Base-by-base conservation (phyloP, 2,329 filamentous ascomycete species). In the Alternaria hordeiaustralica region DNA sequence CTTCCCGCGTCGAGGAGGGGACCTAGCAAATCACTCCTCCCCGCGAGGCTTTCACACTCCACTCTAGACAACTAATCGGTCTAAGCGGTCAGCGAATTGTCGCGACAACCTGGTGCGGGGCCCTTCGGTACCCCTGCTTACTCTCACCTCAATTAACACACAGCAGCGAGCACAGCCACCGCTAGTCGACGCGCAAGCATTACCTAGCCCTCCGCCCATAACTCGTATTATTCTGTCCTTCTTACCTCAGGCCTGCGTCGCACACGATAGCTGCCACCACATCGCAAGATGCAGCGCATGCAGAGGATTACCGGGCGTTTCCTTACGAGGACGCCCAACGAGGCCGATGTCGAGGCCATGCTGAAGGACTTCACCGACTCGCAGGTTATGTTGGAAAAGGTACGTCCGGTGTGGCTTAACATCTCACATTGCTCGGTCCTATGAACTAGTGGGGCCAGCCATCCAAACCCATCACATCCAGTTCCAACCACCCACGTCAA, bases 361-460 rank as follows among this genome's bases (percentile, higher is more conserved):
- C 82, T 96, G 60, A 90, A 88, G 71, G 92, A 96, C 74, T 96
- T 94, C 76, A 90, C 93, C 71, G 90, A 94, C 79, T 91, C 90
- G 25, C 91, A 96, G 78, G 87, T 87, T 69, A 87, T 94, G 76
- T 85, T 96, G 67, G 86, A 87, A 68, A 89, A 89, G 84, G 92
- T 93, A 83, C 61, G 82, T 73, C 28, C 54, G 55, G 56, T 66
- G 60, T 54, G 59, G 49, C 28, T 60, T 61, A 58, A 55, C 36
- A 59, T 51, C 15, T 54, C 49, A 45, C 25, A 33, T 15, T 50
- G 47, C 41, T 18, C 28, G 43, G 55, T 43, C 33, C 56, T 55
- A 57, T 46, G 64, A 70, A 70, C 65, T 53, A 49, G 72, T 69
- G 72, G 72, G 71, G 67, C 50, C 18, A 60, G 21, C 50, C 36